phyloP scores from a whole-genome alignment of 345 rosid genomes.

The Eucalyptus marginata region DNA sequence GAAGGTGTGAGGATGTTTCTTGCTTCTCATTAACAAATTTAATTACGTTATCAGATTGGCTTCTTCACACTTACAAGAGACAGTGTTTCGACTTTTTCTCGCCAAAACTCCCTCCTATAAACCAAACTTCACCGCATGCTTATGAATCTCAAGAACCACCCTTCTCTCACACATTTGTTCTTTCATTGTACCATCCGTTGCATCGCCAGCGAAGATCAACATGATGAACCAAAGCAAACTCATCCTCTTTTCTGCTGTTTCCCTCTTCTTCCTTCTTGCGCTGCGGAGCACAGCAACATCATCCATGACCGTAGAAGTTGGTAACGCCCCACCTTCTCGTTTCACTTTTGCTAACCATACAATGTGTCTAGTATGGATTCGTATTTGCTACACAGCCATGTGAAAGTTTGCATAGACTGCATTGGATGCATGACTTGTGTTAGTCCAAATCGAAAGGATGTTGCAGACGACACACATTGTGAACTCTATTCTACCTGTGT shows the following conservation, averaged over 20 bases:
- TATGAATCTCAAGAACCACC: background rate
- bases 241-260: background rate
- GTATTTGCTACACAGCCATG: background rate
- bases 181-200: background rate
- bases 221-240: background rate
- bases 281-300: background rate
- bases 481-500: background rate
- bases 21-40: too few relatives aligned
- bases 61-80: background rate
- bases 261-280: background rate
- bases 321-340: background rate
- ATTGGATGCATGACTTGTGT: background rate
- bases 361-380: background rate
- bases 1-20: too few relatives aligned
- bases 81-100: background rate
- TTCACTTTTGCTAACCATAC: background rate
- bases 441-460: background rate
- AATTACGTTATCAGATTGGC: background rate
- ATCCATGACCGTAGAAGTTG: conserved; percentile 19
- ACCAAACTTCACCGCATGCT: background rate
- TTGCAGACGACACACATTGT: background rate
- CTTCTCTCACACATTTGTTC: background rate
- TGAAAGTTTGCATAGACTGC: background rate
- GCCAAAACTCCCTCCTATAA: background rate
- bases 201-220: background rate